Evolutionary conservation across 2,329 filamentous ascomycete species (phyloP).

Genomic region (Aspergillus luchuensis): DNA sequence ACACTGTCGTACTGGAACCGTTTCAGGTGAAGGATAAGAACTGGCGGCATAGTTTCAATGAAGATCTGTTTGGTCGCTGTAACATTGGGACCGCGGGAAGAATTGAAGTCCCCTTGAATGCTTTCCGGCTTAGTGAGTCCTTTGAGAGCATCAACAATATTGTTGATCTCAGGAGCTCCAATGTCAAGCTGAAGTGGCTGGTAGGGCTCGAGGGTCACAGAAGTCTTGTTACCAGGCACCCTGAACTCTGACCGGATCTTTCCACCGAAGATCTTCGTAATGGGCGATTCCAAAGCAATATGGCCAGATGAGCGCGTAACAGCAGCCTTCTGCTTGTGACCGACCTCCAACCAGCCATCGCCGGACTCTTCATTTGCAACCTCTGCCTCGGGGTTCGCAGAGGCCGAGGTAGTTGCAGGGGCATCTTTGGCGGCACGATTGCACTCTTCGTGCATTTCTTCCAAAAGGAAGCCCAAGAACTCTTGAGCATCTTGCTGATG

Average conservation of each 20-base stretch:
- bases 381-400: constrained; percentile 45
- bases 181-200: constrained; percentile 95
- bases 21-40: constrained; percentile 93
- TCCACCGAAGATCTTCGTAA: constrained; percentile 93
- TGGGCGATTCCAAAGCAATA: constrained; percentile 71
- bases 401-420: constrained; percentile 27
- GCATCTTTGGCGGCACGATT: constrained; percentile 69
- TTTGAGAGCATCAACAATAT: constrained; percentile 88
- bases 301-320: constrained; percentile 83
- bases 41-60: constrained; percentile 86
- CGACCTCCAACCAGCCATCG: constrained; percentile 91
- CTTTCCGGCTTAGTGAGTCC: constrained; percentile 81
- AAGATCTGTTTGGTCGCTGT: constrained; percentile 91
- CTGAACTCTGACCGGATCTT: constrained; percentile 86
- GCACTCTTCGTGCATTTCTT: constrained; percentile 92
- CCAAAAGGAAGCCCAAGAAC: constrained; percentile 89
- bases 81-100: constrained; percentile 72
- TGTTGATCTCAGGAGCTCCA: constrained; percentile 79
- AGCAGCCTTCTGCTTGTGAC: constrained; percentile 83
- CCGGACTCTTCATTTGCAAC: constrained; percentile 46
- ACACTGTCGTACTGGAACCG: constrained; percentile 93
- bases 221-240: constrained; percentile 83
- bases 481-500: constrained; percentile 98
- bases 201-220: constrained; percentile 89
- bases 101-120: constrained; percentile 81